Evolutionary conservation across 1,284 basidiomycete genomes (phyloP).

Genomic region (Cryptococcus neoformans): DNA sequence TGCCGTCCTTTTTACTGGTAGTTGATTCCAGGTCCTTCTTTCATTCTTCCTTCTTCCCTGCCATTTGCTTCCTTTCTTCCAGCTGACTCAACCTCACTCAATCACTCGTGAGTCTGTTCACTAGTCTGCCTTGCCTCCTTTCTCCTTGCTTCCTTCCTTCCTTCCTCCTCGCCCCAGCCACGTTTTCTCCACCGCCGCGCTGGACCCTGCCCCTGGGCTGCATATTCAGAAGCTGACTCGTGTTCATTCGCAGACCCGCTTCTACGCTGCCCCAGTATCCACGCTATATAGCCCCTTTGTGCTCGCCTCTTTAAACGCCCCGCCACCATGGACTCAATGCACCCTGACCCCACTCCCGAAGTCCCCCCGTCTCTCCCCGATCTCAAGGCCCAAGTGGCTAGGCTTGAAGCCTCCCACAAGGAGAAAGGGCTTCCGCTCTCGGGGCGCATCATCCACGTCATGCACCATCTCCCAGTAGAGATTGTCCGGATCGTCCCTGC

Average conservation of each 20-base stretch:
- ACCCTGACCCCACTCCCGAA: slow-evolving; percentile 45
- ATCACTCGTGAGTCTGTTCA: too few species aligned
- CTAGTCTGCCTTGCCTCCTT: too few species aligned
- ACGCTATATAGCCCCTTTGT: background rate
- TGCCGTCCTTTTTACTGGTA: too few species aligned
- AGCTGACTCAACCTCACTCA: too few species aligned
- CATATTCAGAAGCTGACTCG: background rate
- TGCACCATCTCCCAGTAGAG: slow-evolving; percentile 52
- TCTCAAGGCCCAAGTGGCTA: slow-evolving; percentile 50
- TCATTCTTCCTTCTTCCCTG: too few species aligned
- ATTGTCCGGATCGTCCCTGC: slow-evolving; percentile 39
- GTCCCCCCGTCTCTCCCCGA: slow-evolving; percentile 41
- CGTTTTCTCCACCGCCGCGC: background rate
- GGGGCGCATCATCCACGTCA: slow-evolving; percentile 82
- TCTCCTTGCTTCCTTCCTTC: too few species aligned
- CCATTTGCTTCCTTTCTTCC: too few species aligned
- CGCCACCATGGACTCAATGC: slow-evolving; percentile 43
- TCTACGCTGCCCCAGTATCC: background rate
- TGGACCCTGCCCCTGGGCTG: background rate
- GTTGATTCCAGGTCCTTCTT: too few species aligned
- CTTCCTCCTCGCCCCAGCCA: too few species aligned
- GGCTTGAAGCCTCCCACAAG: slow-evolving; percentile 66
- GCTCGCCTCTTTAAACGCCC: background rate
- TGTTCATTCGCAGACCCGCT: background rate
- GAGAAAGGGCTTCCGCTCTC: slow-evolving; percentile 68